Evolutionary conservation across 345 rosid species (phyloP), one percentile per base, ranked within the genome.

Genomic region (Isatis tinctoria): DNA sequence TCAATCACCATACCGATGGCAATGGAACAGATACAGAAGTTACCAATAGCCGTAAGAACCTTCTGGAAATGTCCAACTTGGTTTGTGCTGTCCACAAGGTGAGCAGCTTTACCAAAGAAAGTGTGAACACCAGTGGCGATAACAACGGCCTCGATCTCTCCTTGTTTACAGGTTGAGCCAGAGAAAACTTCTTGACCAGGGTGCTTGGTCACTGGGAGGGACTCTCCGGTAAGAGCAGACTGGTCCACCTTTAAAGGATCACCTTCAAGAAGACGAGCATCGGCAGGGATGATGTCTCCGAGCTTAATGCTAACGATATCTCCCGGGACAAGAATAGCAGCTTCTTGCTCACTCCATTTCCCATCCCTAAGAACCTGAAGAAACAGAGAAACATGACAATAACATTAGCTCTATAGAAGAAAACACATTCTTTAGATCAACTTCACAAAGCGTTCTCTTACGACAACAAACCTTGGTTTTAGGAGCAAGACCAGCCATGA

Each of bases 401-500:
- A 53, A n/a, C 48, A 67, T 76, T 22, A 75, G 75, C 65, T n/a
- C 67, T 18, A n/a, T n/a, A 9, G 0, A 27, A n/a, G 16, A 48
- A 47, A 18, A 3, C 11, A 22, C 24, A 22, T 22, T 22, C 10
- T 56, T 5, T 0, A 3, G 5, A 48, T 11, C 39, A 27, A 2
- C n/a, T 5, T 43, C 8, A 70, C 1, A 65, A 51, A 51, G 0
- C 41, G 22, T 28, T 40, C 11, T 72, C 3, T 36, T 13, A 56
- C 16, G 6, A 36, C 26, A 26, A 18, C 66, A 53, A 77, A 87
- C 97, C 93, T 89, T 92, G 17, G 96, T 85, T 72, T 89, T 89
- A 69, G 98, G 98, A 72, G 98, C 98, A 67, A 94, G 96, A 84
- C 96, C 96, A 43, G 98, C 97, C 97, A 91, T 89, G 30, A 91